Evolutionary conservation across 1,284 basidiomycete genomes (phyloP), one percentile per base, ranked within the genome.

Genomic region (Fomitiporia mediterranea): DNA sequence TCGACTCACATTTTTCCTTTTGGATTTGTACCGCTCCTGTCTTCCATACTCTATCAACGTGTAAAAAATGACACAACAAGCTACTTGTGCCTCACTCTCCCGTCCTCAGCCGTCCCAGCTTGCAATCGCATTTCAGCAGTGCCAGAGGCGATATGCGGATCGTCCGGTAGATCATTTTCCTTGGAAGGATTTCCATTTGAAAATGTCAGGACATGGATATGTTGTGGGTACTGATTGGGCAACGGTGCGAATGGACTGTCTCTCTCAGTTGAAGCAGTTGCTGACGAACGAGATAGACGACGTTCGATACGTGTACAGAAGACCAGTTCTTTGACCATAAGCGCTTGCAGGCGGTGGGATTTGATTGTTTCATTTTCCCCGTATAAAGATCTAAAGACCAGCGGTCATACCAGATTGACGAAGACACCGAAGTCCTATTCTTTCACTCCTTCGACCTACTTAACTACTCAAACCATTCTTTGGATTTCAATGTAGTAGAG

Each of bases 281-380:
- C 17, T 43, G 17, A 28, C 17, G 39, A 43, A 9, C 19, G 1
- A 21, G 17, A 32, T 13, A 52, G 51, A 52, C 51, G 27, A 43
- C 51, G 6, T 52, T 52, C 39, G 51, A 52, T 21, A 28, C 21
- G 2, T 40, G 38, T 17, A 43, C 35, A 8, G 51, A 52, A 6
- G 51, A 52, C 17, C 51, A 52, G 15, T 52, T 32, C 37, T 52
- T 43, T 27, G 51, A 52, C 34, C 30, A 38, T 27, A 43, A 27
- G 7, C 51, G 51, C 34, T 40, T 52, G 19, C 51, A 52, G 28
- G 44, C 51, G n/a, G 51, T 52, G 7, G 8, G 51, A 8, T 28
- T 7, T 40, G 15, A 11, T 4, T 2, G 21, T 13, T 11, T 51
- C 34, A 19, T 21, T 4, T 51, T 23, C 15, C 48, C 21, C 32